Evolutionary conservation across 1,284 basidiomycete species (phyloP).

Genomic region (Coriolopsis trogii): DNA sequence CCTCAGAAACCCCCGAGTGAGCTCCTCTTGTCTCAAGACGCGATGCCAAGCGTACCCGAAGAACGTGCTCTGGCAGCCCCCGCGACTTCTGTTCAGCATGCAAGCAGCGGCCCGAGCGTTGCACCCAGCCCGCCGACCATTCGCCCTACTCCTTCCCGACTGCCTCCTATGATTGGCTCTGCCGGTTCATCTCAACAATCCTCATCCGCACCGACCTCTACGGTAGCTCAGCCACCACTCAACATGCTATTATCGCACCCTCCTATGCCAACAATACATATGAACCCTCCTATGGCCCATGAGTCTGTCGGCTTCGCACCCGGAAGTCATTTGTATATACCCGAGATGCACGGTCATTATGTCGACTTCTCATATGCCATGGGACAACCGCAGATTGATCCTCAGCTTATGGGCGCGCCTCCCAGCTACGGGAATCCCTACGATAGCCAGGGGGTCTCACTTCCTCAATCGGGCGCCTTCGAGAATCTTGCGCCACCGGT

Average conservation of each 20-base stretch:
- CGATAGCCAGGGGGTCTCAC: no score
- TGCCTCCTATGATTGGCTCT: slow-evolving; percentile 14
- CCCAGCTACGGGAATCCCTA: no score
- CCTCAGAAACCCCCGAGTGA: slow-evolving; percentile 11
- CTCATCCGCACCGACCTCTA: no score
- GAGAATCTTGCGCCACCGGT: no score
- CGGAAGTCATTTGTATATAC: neutral
- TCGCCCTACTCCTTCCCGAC: slow-evolving; percentile 1
- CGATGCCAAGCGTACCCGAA: neutral
- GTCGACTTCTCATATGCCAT: slow-evolving; percentile 3
- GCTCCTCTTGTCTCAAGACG: neutral
- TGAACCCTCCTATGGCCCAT: neutral
- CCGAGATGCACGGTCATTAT: neutral
- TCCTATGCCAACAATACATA: neutral
- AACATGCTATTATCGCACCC: neutral
- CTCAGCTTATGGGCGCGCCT: slow-evolving; percentile 24
- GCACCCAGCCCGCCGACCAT: neutral
- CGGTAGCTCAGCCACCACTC: no score
- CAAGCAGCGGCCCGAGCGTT: neutral
- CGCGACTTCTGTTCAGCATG: neutral
- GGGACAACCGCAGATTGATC: slow-evolving; percentile 30
- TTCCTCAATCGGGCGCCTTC: no score
- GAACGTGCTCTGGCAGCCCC: neutral
- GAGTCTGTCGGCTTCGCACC: neutral
- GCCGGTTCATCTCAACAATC: slow-evolving; percentile 4